Evolutionary conservation across 768 basidiomycete species (phyloP), one percentile per base, ranked within the genome.

Genomic region (Mycena rebaudengoi): DNA sequence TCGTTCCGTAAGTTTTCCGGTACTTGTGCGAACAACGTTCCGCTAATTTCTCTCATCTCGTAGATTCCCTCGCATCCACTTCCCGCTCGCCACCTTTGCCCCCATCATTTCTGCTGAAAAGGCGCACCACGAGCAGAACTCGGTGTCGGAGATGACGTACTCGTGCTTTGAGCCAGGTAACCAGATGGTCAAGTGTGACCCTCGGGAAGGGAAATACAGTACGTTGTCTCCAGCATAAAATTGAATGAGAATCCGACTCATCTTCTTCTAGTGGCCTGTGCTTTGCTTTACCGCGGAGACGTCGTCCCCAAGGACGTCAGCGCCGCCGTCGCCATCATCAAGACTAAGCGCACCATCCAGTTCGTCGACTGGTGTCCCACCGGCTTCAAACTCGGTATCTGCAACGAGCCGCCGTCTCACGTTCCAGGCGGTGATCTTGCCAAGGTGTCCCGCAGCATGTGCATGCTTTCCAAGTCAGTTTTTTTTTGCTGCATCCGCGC

Each of bases 341-440:
- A 96, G 86, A 98, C 96, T 60, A 98, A 96, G 86, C 89, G 92
- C 69, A 98, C 97, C 25, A 98, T 99, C 74, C 96, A 97, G 73
- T 98, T 97, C 76, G 96, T 98, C 64, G 96, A 98, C 74, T 98
- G 96, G 96, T 96, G 94, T 77, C 94, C 94, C 37, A 99, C 97
- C 72, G 97, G 96, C 63, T 97, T 96, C 90, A 96, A 96, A 86
- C 91, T 98, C 65, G 97, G 97, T 76, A 92, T 99, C 80, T 99
- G 97, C 85, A 96, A 96, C 76, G 97, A 99, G 78, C 90, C 96
- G 55, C 88, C 97, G 14, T 94, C 96, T 10, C 84, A 86, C 64
- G 94, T 99, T 40, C 96, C 97, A 46, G 91, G 92, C 37, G 97
- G 97, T 64, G 97, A 99, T 73, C 89, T 98, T 68, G 97, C 97